A percentile compares a stretch with the other conserved stretches of the same genome.
Evolutionary conservation across 768 basidiomycete genomes (phyloP).

Genomic region (Suillus subaureus): DNA sequence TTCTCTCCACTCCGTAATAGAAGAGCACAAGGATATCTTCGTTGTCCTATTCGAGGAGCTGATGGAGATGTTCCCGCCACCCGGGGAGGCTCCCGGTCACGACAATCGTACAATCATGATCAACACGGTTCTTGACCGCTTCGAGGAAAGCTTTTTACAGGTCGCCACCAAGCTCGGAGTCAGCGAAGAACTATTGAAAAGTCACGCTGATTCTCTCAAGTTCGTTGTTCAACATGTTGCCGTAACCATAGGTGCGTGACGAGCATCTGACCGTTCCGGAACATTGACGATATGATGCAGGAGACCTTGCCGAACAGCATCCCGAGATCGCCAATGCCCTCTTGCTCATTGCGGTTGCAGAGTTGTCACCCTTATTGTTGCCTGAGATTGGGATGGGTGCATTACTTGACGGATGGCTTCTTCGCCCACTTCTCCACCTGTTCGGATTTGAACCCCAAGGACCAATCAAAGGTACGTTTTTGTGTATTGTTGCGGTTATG

Average conservation of each 20-base stretch:
- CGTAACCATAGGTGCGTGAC: slow-evolving; percentile 22
- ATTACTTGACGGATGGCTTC: slow-evolving; percentile 17
- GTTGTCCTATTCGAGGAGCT: slow-evolving; percentile 27
- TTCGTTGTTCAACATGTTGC: slow-evolving; percentile 24
- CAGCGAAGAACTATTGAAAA: slow-evolving; percentile 23
- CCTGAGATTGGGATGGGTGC: slow-evolving; percentile 5
- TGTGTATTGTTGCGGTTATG: not conserved
- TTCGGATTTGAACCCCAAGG: slow-evolving; percentile 41
- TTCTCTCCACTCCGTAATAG: slow-evolving; percentile 18
- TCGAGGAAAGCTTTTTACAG: slow-evolving; percentile 27
- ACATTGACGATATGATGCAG: slow-evolving; percentile 19
- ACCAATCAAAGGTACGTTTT: slow-evolving; percentile 33
- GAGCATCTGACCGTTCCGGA: not conserved
- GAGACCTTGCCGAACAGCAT: slow-evolving; percentile 40
- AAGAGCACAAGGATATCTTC: slow-evolving; percentile 18
- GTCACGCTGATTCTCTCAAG: slow-evolving; percentile 26
- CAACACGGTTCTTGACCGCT: slow-evolving; percentile 22
- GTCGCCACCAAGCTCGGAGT: slow-evolving; percentile 25
- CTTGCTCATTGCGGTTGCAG: slow-evolving; percentile 21
- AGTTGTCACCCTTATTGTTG: not conserved
- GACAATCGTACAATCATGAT: slow-evolving; percentile 27
- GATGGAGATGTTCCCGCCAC: slow-evolving; percentile 27
- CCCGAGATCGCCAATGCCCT: slow-evolving; percentile 30
- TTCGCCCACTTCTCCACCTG: slow-evolving; percentile 32
- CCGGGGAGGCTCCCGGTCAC: slow-evolving; percentile 33